Percentiles rank a stretch among this genome's conserved stretches.
Evolutionary conservation across 2,329 filamentous ascomycete species (phyloP).

Genomic region (Triangularia setosa): DNA sequence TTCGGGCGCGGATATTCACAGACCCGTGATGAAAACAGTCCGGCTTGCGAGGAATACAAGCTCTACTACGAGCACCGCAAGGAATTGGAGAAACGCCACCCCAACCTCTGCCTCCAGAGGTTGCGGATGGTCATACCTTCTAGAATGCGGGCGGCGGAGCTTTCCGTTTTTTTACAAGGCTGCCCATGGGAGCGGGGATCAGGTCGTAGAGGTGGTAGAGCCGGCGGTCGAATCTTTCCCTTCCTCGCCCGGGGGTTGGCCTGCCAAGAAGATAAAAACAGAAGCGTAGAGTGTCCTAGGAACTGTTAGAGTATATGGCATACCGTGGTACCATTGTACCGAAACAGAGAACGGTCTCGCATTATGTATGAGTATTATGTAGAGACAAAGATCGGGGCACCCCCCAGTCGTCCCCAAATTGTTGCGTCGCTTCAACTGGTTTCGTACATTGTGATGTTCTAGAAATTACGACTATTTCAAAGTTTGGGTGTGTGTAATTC

Average conservation of each 20-base stretch:
- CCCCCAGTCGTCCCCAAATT: too few relatives aligned
- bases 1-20: not conserved
- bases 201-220: not conserved
- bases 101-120: not conserved
- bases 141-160: not conserved
- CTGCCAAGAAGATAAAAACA: not conserved
- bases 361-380: too few relatives aligned
- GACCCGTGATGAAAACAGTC: not conserved
- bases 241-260: not conserved
- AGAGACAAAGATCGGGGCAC: too few relatives aligned
- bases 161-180: not conserved
- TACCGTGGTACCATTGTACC: too few relatives aligned
- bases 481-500: too few relatives aligned
- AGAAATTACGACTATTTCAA: too few relatives aligned
- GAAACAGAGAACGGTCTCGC: too few relatives aligned
- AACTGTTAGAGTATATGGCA: not conserved
- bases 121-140: not conserved
- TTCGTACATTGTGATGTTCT: too few relatives aligned
- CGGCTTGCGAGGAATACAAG: not conserved
- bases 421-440: too few relatives aligned
- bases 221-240: not conserved
- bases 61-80: not conserved
- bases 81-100: not conserved
- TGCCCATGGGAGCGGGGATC: not conserved
- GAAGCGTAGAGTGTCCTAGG: not conserved